phyloP scores from a whole-genome alignment of 768 basidiomycete genomes.

The Hericium alpestre region DNA sequence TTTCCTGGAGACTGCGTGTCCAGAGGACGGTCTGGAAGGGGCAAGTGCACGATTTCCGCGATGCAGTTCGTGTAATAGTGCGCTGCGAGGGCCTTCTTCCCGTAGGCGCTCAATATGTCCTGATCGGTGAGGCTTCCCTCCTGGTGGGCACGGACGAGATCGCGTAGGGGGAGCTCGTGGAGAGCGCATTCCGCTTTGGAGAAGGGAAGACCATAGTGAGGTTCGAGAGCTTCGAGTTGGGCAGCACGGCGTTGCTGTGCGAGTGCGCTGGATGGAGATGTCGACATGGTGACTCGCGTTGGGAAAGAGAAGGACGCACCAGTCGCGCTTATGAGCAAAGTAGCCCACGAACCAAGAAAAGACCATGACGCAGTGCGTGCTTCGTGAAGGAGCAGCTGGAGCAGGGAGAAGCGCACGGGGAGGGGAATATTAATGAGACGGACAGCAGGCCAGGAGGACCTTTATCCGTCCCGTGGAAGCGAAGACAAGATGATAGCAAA shows the following conservation, averaged over 20 bases:
- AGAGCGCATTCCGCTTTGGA: slow-evolving; percentile 20
- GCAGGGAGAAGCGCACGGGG: too few species aligned
- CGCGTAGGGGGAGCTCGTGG: slow-evolving; percentile 25
- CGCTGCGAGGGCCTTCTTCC: slow-evolving; percentile 28
- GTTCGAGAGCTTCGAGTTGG: background rate
- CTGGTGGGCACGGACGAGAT: slow-evolving; percentile 26
- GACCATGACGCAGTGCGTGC: background rate
- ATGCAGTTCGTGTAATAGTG: slow-evolving; percentile 40
- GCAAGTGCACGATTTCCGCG: slow-evolving; percentile 27
- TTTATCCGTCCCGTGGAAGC: too few species aligned
- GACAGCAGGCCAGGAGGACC: too few species aligned
- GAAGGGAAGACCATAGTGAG: background rate
- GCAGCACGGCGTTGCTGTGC: background rate
- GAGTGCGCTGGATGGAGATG: background rate
- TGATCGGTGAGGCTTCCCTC: slow-evolving; percentile 18
- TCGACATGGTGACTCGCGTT: background rate
- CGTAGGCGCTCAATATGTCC: slow-evolving; percentile 29
- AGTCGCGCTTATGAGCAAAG: background rate
- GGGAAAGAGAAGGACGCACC: background rate
- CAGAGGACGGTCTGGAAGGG: slow-evolving; percentile 1
- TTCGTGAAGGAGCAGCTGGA: too few species aligned
- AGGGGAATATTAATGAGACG: too few species aligned
- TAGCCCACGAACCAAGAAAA: background rate
- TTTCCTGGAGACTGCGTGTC: background rate
- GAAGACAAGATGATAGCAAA: too few species aligned